Evolutionary conservation across 2,329 filamentous ascomycete species (phyloP).

Genomic region (Aspergillus novoparasiticus): DNA sequence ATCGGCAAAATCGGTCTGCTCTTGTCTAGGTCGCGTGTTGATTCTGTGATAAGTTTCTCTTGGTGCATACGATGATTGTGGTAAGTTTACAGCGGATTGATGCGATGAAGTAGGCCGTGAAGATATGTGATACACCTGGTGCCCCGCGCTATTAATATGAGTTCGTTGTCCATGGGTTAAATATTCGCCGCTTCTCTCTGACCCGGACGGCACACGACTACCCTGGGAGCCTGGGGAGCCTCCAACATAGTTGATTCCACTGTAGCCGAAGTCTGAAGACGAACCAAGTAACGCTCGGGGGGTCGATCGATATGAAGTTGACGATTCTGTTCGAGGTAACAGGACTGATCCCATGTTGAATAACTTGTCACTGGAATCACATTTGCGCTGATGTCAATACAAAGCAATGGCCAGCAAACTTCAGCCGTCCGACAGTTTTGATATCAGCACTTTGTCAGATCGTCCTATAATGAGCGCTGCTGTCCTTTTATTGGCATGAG

Average conservation of each 20-base stretch:
- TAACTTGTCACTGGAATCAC: slow-evolving; percentile 11
- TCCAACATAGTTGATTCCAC: neutral
- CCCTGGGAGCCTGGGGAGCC: neutral
- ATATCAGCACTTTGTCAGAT: neutral
- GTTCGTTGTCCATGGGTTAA: slow-evolving; percentile 5
- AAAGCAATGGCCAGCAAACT: neutral
- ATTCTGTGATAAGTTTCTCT: slow-evolving; percentile 7
- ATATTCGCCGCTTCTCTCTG: neutral
- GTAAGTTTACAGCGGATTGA: neutral
- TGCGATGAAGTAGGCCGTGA: slow-evolving; percentile 4
- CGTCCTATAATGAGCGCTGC: neutral
- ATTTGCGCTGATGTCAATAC: slow-evolving; percentile 10
- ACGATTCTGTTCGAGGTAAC: slow-evolving; percentile 15
- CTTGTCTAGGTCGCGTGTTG: slow-evolving; percentile 4
- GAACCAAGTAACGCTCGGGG: slow-evolving; percentile 5
- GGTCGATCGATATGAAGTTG: slow-evolving; percentile 11
- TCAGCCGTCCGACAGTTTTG: neutral
- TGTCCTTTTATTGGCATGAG: neutral
- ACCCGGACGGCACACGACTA: slow-evolving; percentile 3
- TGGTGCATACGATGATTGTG: slow-evolving; percentile 7
- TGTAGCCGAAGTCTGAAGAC: slow-evolving; percentile 3
- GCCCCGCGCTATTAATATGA: slow-evolving; percentile 10
- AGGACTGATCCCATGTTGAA: slow-evolving; percentile 20
- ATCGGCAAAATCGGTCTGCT: slow-evolving; percentile 1
- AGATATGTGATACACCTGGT: slow-evolving; percentile 6